Evolutionary conservation across 371 early-diverging fungal species (phyloP).

Genomic region (Umbelopsis sp.): DNA sequence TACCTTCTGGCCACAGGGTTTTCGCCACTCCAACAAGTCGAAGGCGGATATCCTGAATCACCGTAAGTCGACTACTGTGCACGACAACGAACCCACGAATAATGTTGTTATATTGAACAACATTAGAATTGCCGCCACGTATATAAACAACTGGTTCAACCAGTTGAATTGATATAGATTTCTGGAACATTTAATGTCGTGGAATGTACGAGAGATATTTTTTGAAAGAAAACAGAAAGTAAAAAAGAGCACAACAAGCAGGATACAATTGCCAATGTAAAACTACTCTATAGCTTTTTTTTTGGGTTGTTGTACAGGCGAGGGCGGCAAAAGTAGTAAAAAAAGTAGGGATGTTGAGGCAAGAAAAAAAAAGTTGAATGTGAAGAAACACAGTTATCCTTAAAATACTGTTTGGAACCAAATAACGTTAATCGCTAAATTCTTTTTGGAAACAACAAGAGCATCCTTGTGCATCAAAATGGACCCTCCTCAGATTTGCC

Average conservation of each 20-base stretch:
- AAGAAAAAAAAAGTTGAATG: too few species aligned
- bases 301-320: background rate
- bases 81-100: constrained; percentile 41
- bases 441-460: background rate
- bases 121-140: constrained; percentile 35
- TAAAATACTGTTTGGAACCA: background rate
- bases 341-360: too few species aligned
- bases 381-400: background rate
- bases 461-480: background rate
- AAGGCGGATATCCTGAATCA: constrained; percentile 37
- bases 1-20: constrained; percentile 51
- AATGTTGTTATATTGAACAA: constrained; percentile 38
- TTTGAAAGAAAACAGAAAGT: background rate
- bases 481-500: constrained; percentile 3
- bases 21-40: constrained; percentile 45
- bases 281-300: background rate
- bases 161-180: constrained; percentile 42
- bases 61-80: constrained; percentile 25
- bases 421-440: background rate
- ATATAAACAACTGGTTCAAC: constrained; percentile 45
- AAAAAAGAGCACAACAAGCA: background rate
- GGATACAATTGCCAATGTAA: background rate
- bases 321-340: too few species aligned
- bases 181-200: constrained; percentile 32
- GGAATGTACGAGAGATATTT: background rate